Evolutionary conservation across 2,329 filamentous ascomycete genomes (phyloP).

Genomic region (Fusarium virguliforme): DNA sequence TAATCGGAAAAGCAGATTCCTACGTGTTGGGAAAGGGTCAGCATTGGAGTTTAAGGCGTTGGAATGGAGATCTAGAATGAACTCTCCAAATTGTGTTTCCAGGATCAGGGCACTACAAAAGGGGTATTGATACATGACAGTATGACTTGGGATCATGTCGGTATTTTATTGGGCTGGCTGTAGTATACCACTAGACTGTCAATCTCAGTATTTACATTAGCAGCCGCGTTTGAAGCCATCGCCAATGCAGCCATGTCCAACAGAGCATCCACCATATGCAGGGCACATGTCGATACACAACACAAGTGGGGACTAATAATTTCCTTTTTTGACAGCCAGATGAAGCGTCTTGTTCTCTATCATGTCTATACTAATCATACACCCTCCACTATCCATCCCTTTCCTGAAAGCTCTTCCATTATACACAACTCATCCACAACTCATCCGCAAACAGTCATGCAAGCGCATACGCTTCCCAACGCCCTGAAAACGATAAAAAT

Average conservation of each 20-base stretch:
- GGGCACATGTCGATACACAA: neutral
- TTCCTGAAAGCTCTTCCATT: neutral
- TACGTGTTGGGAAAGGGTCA: conserved; percentile 7
- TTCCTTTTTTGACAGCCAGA: neutral
- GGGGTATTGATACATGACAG: conserved; percentile 10
- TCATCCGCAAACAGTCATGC: conserved; percentile 5
- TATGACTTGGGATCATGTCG: neutral
- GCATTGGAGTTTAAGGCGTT: conserved; percentile 46
- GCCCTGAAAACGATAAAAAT: conserved; percentile 12
- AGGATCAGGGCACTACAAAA: conserved; percentile 5
- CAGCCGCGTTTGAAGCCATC: neutral
- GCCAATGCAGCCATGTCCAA: neutral
- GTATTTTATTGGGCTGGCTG: neutral
- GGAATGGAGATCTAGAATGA: conserved; percentile 21
- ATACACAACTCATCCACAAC: conserved; percentile 16
- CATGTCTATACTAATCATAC: neutral
- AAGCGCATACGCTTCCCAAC: conserved; percentile 4
- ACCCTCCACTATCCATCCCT: neutral
- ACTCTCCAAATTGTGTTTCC: conserved; percentile 15
- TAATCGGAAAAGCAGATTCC: conserved; percentile 2
- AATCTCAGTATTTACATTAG: neutral
- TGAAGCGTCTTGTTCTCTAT: neutral
- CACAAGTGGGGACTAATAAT: neutral
- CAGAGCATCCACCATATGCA: neutral
- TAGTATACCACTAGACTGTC: neutral